Percentiles rank a stretch among this genome's conserved stretches.
These are phyloP conservation scores for Daldinia bambusicola DNA, from an alignment of 495 filamentous ascomycete species.

Conservation along the genomic window DNA sequence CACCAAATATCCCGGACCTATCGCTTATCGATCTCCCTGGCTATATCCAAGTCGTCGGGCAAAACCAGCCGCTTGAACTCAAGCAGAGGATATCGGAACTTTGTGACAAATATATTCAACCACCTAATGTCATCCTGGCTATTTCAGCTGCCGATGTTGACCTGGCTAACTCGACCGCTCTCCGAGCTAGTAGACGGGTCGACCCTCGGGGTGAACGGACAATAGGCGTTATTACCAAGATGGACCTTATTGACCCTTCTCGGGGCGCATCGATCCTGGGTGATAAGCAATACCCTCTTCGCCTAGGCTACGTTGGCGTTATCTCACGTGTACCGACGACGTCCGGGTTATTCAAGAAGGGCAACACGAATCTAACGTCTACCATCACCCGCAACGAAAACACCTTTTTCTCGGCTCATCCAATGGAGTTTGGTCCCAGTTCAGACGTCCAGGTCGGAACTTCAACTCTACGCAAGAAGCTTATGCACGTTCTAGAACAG, in stretches of 20 bases:
- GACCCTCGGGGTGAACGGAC: slow-evolving; percentile 95
- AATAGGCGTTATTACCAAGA: slow-evolving; percentile 98
- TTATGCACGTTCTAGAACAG: slow-evolving; percentile 96
- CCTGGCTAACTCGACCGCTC: slow-evolving; percentile 92
- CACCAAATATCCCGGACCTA: slow-evolving; percentile 93
- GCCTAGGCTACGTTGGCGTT: slow-evolving; percentile 97
- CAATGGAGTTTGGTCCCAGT: slow-evolving; percentile 78
- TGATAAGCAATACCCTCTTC: slow-evolving; percentile 92
- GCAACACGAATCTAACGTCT: slow-evolving; percentile 80
- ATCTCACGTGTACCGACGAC: slow-evolving; percentile 79
- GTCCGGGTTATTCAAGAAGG: slow-evolving; percentile 83
- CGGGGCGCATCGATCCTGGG: slow-evolving; percentile 80
- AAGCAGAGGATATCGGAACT: slow-evolving; percentile 96
- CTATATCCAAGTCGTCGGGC: slow-evolving; percentile 93
- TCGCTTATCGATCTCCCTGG: slow-evolving; percentile 97
- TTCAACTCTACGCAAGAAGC: slow-evolving; percentile 85
- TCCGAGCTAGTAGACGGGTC: slow-evolving; percentile 88
- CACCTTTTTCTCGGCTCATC: slow-evolving; percentile 86
- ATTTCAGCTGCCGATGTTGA: slow-evolving; percentile 99
- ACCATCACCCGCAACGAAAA: slow-evolving; percentile 90
- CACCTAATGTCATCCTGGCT: slow-evolving; percentile 95
- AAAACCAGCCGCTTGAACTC: slow-evolving; percentile 88
- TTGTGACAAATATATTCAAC: slow-evolving; percentile 97
- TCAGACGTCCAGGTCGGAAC: slow-evolving; percentile 81
- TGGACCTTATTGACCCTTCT: slow-evolving; percentile 92